Percentiles rank a stretch among this genome's conserved stretches.
Evolutionary conservation across 805 yeast genomes (phyloP).

Genomic region (Kuraishia floccosa): DNA sequence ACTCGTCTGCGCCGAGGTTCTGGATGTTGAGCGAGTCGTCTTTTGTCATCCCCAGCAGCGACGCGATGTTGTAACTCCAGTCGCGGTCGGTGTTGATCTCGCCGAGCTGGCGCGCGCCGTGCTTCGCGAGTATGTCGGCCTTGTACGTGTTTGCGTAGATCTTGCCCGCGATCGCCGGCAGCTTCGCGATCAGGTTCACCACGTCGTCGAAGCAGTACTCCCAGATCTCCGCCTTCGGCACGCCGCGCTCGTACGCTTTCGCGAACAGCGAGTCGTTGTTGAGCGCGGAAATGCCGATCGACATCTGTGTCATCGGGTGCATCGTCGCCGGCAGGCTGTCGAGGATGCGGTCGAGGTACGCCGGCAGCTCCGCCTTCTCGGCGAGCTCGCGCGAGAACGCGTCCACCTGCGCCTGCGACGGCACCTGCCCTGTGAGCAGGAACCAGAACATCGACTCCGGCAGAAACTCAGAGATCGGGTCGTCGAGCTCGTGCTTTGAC

Average conservation of each 20-base stretch:
- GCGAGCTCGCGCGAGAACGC: slow-evolving; percentile 69
- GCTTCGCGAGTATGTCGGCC: slow-evolving; percentile 63
- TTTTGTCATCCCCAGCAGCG: slow-evolving; percentile 50
- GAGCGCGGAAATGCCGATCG: slow-evolving; percentile 72
- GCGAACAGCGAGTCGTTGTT: slow-evolving; percentile 78
- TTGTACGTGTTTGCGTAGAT: slow-evolving; percentile 79
- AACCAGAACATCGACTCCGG: slow-evolving; percentile 84
- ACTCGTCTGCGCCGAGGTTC: slow-evolving; percentile 44
- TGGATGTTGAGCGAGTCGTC: too few relatives aligned
- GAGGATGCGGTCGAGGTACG: slow-evolving; percentile 61
- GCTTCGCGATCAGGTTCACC: slow-evolving; percentile 68
- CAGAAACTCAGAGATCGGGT: slow-evolving; percentile 41
- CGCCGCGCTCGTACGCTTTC: slow-evolving; percentile 78
- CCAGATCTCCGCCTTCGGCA: slow-evolving; percentile 77
- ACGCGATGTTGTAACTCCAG: slow-evolving; percentile 53
- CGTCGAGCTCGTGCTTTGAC: slow-evolving; percentile 59
- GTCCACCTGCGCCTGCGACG: slow-evolving; percentile 58
- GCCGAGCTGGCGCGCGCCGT: too few relatives aligned
- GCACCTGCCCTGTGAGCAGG: slow-evolving; percentile 73
- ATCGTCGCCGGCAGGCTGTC: slow-evolving; percentile 66
- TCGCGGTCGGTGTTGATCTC: slow-evolving; percentile 41
- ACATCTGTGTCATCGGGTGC: slow-evolving; percentile 88
- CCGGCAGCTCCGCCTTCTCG: slow-evolving; percentile 67
- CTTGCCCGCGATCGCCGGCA: slow-evolving; percentile 72
- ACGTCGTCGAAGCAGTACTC: slow-evolving; percentile 73